phyloP scores from a whole-genome alignment of 2,329 filamentous ascomycete species.

The Fusarium sp. region DNA sequence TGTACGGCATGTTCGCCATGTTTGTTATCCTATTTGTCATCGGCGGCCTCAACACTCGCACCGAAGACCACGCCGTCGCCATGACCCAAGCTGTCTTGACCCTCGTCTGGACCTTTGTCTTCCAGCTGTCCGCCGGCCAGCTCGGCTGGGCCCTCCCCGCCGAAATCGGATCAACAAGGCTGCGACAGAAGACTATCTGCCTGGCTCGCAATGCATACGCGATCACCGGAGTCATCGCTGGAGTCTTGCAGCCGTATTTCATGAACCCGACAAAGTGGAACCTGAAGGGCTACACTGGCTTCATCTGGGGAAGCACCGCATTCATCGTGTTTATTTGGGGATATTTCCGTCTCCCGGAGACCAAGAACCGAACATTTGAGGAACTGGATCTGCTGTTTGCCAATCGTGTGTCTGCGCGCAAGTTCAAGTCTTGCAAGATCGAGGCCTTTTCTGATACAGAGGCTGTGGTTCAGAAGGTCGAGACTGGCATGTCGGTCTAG shows the following conservation, averaged over 20 bases:
- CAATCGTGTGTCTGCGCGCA: constrained; percentile 40
- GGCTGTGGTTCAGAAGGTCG: not conserved
- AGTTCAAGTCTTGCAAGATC: constrained; percentile 13
- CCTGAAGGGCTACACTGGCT: constrained; percentile 59
- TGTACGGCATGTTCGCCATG: constrained; percentile 62
- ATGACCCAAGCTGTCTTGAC: constrained; percentile 56
- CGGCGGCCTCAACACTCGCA: constrained; percentile 58
- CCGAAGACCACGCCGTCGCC: constrained; percentile 41
- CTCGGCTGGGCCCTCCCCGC: constrained; percentile 55
- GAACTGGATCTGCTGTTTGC: constrained; percentile 69
- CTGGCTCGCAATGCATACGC: constrained; percentile 50
- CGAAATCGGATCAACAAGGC: constrained; percentile 51
- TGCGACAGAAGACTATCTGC: constrained; percentile 54
- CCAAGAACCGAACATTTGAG: constrained; percentile 65
- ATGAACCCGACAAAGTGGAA: constrained; percentile 59
- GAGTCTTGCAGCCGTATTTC: constrained; percentile 53
- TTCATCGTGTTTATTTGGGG: constrained; percentile 53
- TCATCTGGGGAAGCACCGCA: constrained; percentile 49
- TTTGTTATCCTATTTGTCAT: constrained; percentile 57
- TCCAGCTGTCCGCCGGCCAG: constrained; percentile 57
- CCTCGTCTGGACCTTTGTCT: constrained; percentile 53
- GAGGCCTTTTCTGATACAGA: constrained; percentile 6
- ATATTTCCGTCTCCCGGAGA: constrained; percentile 67
- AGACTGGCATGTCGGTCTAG: not conserved
- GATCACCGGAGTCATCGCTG: constrained; percentile 40